Base-by-base conservation (phyloP, 73 alveolate species). In the Paramecium biaurelia region DNA sequence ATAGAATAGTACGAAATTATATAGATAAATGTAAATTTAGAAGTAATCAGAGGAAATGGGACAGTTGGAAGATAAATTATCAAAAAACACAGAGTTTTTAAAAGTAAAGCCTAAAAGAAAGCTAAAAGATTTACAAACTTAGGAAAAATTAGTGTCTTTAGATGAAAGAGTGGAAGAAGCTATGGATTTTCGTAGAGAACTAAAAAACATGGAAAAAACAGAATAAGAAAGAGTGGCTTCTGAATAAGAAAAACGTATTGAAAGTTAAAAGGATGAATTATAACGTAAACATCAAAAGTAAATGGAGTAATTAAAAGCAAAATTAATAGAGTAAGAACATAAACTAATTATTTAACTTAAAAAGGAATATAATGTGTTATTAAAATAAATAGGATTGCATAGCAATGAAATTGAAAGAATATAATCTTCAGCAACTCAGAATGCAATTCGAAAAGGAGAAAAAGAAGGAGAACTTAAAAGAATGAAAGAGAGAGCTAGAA, bases 121-220 rank as follows among this genome's bases (percentile, higher is more conserved):
- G 70, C 97, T 96, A 30, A 95, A 96, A 72, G 96, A 96, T 57
- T 85, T 95, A 86, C 94, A 96, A 37, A 96, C 95, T 85, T 97
- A 97, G 85, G 99, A 97, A 93, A 97, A 97, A 92, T 86, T 97
- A 70, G 99, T 96, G 8, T 98, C 99, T 10, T 95, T 96, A 74
- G 97, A 96, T 95, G 99, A 97, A 94, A 96, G 99, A 93, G 96
- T 97, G 1, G 99, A 97, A 93, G 99, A 97, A 93, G 99, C 99
- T 12, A 93, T 97, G 88, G 97, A 97, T 88, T 97, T 96, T 84
- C 96, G 99, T 85, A 96, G 96, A 58, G 99, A 97, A 85, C 86
- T 97, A 11, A 96, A 93, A 82, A 95, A 95, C 45, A 82, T 97
- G 56, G 98, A 95, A 56, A 94, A 89, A 43, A 85, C 95, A 85